phyloP scores from a whole-genome alignment of 2,329 filamentous ascomycete species.

The Neurospora sp. region DNA sequence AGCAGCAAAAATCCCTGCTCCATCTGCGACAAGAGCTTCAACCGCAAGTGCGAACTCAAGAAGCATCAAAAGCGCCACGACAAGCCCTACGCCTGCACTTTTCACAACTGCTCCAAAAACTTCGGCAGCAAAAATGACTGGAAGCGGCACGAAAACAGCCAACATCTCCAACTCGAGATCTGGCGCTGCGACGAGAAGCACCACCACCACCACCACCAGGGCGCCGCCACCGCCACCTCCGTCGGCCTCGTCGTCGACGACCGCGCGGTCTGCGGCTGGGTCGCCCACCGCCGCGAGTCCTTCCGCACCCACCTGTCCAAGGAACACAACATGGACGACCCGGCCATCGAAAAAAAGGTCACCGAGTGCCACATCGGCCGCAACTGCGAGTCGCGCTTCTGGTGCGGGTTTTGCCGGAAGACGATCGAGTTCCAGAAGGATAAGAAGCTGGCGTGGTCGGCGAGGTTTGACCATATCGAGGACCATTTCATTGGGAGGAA shows the following conservation, averaged over 20 bases:
- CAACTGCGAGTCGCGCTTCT: slow-evolving; percentile 59
- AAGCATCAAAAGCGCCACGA: slow-evolving; percentile 80
- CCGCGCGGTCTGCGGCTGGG: slow-evolving; percentile 40
- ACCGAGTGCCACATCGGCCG: slow-evolving; percentile 51
- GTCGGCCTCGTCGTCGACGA: neutral
- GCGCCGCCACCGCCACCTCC: neutral
- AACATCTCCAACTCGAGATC: slow-evolving; percentile 62
- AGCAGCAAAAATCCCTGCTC: slow-evolving; percentile 22
- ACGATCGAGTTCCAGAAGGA: slow-evolving; percentile 42
- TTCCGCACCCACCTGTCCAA: slow-evolving; percentile 53
- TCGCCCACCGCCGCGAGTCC: slow-evolving; percentile 47
- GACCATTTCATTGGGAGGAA: slow-evolving; percentile 52
- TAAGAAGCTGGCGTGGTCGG: slow-evolving; percentile 40
- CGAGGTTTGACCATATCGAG: slow-evolving; percentile 63
- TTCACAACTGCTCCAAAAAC: slow-evolving; percentile 53
- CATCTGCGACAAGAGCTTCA: slow-evolving; percentile 36
- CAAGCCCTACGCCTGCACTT: slow-evolving; percentile 76
- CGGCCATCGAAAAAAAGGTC: slow-evolving; percentile 32
- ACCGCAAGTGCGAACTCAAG: slow-evolving; percentile 48
- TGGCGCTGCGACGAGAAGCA: slow-evolving; percentile 55
- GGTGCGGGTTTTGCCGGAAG: slow-evolving; percentile 74
- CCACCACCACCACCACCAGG: neutral
- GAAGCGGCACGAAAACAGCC: slow-evolving; percentile 80
- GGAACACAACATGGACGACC: slow-evolving; percentile 33
- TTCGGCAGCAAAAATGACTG: slow-evolving; percentile 94